Evolutionary conservation across 2,329 filamentous ascomycete species (phyloP), one percentile per base, ranked within the genome.

Genomic region (Fusarium abutilonis): DNA sequence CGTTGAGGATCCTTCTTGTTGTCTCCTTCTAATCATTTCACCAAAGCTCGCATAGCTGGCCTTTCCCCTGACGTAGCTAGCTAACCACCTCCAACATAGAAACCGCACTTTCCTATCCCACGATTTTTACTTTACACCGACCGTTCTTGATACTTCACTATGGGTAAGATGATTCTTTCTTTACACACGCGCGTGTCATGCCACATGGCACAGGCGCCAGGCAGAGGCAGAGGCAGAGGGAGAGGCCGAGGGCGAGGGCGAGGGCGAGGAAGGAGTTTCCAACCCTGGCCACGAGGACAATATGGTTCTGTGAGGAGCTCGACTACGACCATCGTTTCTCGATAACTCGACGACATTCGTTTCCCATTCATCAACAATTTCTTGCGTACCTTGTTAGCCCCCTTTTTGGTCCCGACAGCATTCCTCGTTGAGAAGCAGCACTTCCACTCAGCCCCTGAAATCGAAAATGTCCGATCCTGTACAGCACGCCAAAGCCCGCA

Each of bases 281-380:
- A 26, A 57, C 48, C 52, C 49, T 54, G 47, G 45, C 63, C 57
- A 70, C 67, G 63, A 70, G 66, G 63, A 59, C 57, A 55, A 56
- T 43, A 23, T 50, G 47, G 41, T 56, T 34, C 36, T 47, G 23
- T 32, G 45, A 17, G 29, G 44, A 63, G 48, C 51, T 59, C 50
- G 35, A 58, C 21, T 47, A 50, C 41, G 52, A 52, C 17, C 36
- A 29, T 43, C 56, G 47, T 56, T 49, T 58, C 69, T 66, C 72
- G 60, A 76, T 74, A 75, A 60, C 63, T 58, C 68, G 64, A 70
- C 68, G 67, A 69, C 72, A 73, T 76, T 73, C 75, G 74, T 77
- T 79, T 66, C 52, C 58, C 68, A 34, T 68, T 68, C 73, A 80
- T 82, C 72, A 82, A 80, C 75, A 67, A 69, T 77, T 80, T 81